Evolutionary conservation across 2,329 filamentous ascomycete genomes (phyloP).

Genomic region (Nemania sp.): DNA sequence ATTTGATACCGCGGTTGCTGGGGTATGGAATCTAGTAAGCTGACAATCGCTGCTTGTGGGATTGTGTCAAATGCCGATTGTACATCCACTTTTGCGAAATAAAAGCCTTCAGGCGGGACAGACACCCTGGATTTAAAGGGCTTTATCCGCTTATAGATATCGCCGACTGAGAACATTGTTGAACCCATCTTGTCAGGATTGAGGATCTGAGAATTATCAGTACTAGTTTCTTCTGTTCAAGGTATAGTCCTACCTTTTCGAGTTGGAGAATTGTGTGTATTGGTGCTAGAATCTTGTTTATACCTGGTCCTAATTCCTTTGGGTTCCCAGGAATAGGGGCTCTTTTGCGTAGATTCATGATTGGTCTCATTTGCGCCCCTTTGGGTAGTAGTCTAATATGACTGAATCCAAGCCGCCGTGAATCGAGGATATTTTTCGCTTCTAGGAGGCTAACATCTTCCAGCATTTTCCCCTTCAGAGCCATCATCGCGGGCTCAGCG

Average conservation of each 20-base stretch:
- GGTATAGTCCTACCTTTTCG: constrained; percentile 70
- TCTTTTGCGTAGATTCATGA: constrained; percentile 84
- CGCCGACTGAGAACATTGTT: constrained; percentile 82
- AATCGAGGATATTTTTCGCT: constrained; percentile 69
- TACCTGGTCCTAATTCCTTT: constrained; percentile 55
- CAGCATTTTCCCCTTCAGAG: constrained; percentile 79
- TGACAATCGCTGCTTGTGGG: constrained; percentile 79
- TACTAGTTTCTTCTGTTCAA: background rate
- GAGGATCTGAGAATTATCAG: constrained; percentile 52
- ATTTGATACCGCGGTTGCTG: constrained; percentile 74
- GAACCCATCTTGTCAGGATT: constrained; percentile 76
- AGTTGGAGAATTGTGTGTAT: constrained; percentile 81
- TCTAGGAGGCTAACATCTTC: constrained; percentile 75
- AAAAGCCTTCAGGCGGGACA: constrained; percentile 63
- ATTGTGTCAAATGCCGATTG: constrained; percentile 95
- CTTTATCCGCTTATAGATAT: constrained; percentile 81
- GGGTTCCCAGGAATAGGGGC: constrained; percentile 60
- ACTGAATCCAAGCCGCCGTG: constrained; percentile 78
- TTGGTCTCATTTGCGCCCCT: constrained; percentile 78
- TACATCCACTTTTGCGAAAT: constrained; percentile 94
- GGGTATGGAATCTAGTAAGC: constrained; percentile 71
- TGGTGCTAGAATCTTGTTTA: constrained; percentile 73
- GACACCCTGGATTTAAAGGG: constrained; percentile 70
- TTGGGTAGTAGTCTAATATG: constrained; percentile 88
- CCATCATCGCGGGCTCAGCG: constrained; percentile 76